Conservation (phyloP, 805 yeast genomes). For the Pichia scutulata region DNA sequence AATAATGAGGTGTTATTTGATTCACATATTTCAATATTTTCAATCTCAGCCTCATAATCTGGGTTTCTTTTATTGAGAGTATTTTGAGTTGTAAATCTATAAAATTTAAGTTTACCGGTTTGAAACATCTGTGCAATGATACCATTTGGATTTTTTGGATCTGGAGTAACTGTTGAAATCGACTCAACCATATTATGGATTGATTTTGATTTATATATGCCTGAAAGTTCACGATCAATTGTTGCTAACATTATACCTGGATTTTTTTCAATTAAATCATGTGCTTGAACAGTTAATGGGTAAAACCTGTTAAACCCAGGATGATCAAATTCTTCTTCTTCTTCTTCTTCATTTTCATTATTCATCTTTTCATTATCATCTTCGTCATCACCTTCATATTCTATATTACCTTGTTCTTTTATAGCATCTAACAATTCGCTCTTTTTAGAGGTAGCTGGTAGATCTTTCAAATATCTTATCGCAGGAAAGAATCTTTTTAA, state of each 20-base stretch:
- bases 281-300: constrained; percentile 61
- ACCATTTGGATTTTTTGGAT: constrained; percentile 10
- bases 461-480: constrained; percentile 18
- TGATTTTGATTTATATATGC: constrained; percentile 25
- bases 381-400: constrained; percentile 29
- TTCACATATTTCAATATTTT: background rate
- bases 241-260: constrained; percentile 58
- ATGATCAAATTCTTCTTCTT: constrained; percentile 16
- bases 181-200: constrained; percentile 10
- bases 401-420: constrained; percentile 8
- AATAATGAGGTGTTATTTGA: background rate
- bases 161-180: constrained; percentile 17
- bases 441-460: constrained; percentile 13
- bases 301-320: constrained; percentile 33
- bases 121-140: constrained; percentile 12
- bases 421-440: constrained; percentile 9
- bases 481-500: constrained; percentile 19
- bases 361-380: constrained; percentile 13
- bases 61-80: constrained; percentile 4
- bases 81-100: constrained; percentile 33
- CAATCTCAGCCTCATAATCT: background rate
- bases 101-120: constrained; percentile 67
- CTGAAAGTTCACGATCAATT: constrained; percentile 42
- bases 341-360: constrained; percentile 15
- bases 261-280: constrained; percentile 34